These are phyloP conservation scores for Trametes cinnabarina DNA, from an alignment of 768 basidiomycete genomes.

Conservation along the genomic window DNA sequence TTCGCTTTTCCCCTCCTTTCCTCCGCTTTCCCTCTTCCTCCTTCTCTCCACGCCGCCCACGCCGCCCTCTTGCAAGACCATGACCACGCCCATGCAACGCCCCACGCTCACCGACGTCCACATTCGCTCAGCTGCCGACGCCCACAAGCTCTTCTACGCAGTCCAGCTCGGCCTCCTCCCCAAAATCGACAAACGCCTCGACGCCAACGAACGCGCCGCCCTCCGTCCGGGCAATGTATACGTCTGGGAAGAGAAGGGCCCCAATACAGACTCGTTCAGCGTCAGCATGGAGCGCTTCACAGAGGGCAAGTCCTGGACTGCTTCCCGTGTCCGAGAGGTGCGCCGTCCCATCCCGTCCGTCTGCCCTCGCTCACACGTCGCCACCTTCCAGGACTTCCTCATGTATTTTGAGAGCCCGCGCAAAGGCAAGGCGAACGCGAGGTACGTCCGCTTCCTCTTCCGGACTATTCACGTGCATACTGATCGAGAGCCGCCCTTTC, in stretches of 20 bases:
- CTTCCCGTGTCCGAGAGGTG: constrained; percentile 74
- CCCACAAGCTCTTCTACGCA: constrained; percentile 78
- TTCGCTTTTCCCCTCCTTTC: constrained; percentile 20
- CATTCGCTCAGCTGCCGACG: constrained; percentile 74
- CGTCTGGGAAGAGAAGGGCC: constrained; percentile 73
- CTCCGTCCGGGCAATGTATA: constrained; percentile 53
- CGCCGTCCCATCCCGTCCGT: constrained; percentile 2
- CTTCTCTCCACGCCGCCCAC: constrained; percentile 22
- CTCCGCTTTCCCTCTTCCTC: constrained; percentile 19
- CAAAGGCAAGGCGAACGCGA: constrained; percentile 26
- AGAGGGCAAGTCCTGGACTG: constrained; percentile 80
- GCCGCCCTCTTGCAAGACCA: constrained; percentile 4
- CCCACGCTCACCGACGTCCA: constrained; percentile 72
- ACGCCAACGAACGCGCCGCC: constrained; percentile 61
- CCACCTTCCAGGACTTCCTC: constrained; percentile 61
- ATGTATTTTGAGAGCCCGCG: constrained; percentile 68
- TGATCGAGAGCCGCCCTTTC: constrained; percentile 1
- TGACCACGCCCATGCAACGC: constrained; percentile 52
- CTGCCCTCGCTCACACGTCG: constrained; percentile 4
- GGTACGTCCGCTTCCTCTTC: constrained; percentile 22
- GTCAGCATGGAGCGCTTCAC: constrained; percentile 84
- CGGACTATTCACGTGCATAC: constrained; percentile 14
- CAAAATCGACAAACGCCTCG: constrained; percentile 75
- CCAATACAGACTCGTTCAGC: constrained; percentile 71
- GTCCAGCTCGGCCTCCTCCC: constrained; percentile 60